These are phyloP conservation scores for Byssoonygena ceratinophila DNA, from an alignment of 2,329 filamentous ascomycete genomes.

Conservation along the genomic window DNA sequence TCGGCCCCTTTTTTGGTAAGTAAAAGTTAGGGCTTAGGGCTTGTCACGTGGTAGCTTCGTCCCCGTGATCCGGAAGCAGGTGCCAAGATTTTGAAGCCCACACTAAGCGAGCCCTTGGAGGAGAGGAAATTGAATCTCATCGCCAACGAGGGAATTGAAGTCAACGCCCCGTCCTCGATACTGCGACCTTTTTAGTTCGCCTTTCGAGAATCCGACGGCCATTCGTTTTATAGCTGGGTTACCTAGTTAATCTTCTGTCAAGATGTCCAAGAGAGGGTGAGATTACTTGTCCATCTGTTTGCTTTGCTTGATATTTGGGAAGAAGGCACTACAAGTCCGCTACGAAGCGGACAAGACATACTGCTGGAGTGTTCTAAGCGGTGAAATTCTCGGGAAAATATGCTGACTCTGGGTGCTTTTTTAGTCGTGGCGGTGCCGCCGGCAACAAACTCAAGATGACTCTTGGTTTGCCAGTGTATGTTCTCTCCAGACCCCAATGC, in stretches of 20 bases:
- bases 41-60: slow-evolving; percentile 15
- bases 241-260: slow-evolving; percentile 33
- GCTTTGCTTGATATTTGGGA: slow-evolving; percentile 3
- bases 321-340: neutral
- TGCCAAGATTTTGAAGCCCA: slow-evolving; percentile 36
- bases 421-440: slow-evolving; percentile 70
- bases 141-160: slow-evolving; percentile 12
- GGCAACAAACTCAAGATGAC: slow-evolving; percentile 99
- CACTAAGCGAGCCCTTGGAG: slow-evolving; percentile 34
- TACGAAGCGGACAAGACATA: neutral
- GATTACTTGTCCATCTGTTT: slow-evolving; percentile 15
- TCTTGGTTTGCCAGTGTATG: slow-evolving; percentile 99
- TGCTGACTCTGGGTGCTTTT: slow-evolving; percentile 9
- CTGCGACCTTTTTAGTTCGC: neutral
- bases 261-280: slow-evolving; percentile 45
- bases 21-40: slow-evolving; percentile 30
- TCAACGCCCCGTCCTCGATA: slow-evolving; percentile 23
- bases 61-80: slow-evolving; percentile 20
- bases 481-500: slow-evolving; percentile 25
- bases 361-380: neutral
- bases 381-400: neutral
- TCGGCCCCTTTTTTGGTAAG: neutral
- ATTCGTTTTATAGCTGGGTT: slow-evolving; percentile 24
- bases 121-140: slow-evolving; percentile 25
- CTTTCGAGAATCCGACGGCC: slow-evolving; percentile 1